Evolutionary conservation across 306 rosid genomes (phyloP), one percentile per base, ranked within the genome.

Genomic region (Cicer bijugum): DNA sequence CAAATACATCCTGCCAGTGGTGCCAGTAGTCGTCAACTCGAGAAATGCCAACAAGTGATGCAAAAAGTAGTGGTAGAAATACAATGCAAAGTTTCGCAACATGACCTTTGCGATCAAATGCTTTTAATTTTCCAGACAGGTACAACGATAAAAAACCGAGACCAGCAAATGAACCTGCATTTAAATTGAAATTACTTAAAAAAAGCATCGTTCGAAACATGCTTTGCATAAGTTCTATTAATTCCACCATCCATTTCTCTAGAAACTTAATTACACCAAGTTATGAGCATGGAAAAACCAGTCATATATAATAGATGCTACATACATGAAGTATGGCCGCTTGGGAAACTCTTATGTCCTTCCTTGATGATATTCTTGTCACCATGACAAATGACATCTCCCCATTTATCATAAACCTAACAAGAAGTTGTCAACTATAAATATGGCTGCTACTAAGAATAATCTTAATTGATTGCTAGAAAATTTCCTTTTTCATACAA

Each of bases 1-100:
- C 94, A 83, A 92, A 87, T 70, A 92, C 97, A 9, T 92, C 97
- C 75, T 87, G 84, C 97, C 98, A 92, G 75, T 92, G 98, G 83
- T 92, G 98, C 98, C 98, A 89, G 71, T 92, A 92, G 82, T 92
- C 98, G 76, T 92, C 97, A 39, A 92, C 87, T 65, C 88, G 85
- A 72, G 98, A 92, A 77, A 92, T 48, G 44, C 85, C 98, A 14
- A 92, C 97, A n/a, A 92, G 98, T 37, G 95, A 77, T 37, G 97
- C 98, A 65, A 81, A 4, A n/a, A 92, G 92, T 76, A 92, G 78
- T 39, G 98, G 98, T 14, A 87, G 74, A 59, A 92, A 78, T 71
- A 86, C 84, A 59, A 92, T 61, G 82, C 98, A 90, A 23, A 90
- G 84, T 66, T 92, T 92, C 66, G 97, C 96, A 44, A 87, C 78